phyloP scores from a whole-genome alignment of 352 stramenopile species.

The Thalassiosira tumida region DNA sequence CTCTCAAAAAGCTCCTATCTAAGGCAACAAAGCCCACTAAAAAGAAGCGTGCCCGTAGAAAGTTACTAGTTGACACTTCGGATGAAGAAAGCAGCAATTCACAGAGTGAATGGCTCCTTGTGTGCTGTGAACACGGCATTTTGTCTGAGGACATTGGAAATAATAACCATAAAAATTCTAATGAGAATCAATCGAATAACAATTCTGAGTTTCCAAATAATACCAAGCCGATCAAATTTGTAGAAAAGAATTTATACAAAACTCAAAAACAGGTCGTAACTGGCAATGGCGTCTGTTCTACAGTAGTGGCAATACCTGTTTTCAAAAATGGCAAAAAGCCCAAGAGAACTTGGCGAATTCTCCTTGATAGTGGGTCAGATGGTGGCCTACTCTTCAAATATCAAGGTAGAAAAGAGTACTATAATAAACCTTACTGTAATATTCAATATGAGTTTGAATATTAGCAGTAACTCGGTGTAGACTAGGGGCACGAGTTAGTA shows the following conservation, averaged over 20 bases:
- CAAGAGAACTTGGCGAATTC: background rate
- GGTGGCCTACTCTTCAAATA: background rate
- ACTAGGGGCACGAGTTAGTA: no score
- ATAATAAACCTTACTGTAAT: no score
- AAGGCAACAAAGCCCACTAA: background rate
- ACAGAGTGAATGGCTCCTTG: background rate
- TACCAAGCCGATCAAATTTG: background rate
- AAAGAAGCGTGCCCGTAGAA: background rate
- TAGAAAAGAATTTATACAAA: background rate
- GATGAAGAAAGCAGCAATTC: background rate
- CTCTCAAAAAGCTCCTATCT: background rate
- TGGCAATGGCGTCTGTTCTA: background rate
- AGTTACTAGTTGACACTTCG: background rate
- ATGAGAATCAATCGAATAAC: background rate
- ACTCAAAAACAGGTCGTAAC: background rate
- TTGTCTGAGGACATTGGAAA: background rate
- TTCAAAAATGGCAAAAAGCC: background rate
- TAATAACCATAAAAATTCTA: background rate
- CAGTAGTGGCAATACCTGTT: background rate
- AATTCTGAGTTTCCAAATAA: background rate
- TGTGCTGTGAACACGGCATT: background rate
- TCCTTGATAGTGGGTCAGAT: background rate
- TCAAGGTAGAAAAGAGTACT: background rate
- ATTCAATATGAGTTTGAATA: no score
- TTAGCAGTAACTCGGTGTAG: no score